Evolutionary conservation across 1,139 yeast species (phyloP).

Genomic region (Blastobotrys arbuscula): DNA sequence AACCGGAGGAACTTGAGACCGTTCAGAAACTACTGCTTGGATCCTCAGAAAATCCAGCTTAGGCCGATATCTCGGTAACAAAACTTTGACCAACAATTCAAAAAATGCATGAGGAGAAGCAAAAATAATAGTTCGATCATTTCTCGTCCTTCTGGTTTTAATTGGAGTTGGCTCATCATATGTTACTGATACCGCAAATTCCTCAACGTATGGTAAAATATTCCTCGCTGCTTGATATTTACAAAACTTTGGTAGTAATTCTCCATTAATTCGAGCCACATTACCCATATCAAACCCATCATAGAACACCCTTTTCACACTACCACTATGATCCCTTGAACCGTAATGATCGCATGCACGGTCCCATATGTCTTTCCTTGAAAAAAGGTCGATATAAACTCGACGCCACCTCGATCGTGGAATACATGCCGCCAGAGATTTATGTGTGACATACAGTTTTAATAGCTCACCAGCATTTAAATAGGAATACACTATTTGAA

Average conservation of each 20-base stretch:
- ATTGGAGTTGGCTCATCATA: slow-evolving; percentile 6
- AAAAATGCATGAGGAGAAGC: slow-evolving; percentile 5
- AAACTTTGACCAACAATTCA: slow-evolving; percentile 4
- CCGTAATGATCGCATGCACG: slow-evolving; percentile 8
- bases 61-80: slow-evolving; percentile 6
- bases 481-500: slow-evolving; percentile 6
- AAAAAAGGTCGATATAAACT: slow-evolving; percentile 8
- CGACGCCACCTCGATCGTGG: slow-evolving; percentile 6
- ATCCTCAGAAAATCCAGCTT: neutral
- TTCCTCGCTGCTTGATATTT: slow-evolving; percentile 3
- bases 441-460: slow-evolving; percentile 4
- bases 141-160: neutral
- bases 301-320: slow-evolving; percentile 1
- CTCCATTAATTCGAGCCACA: neutral
- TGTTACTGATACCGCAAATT: slow-evolving; percentile 7
- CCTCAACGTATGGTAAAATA: slow-evolving; percentile 3
- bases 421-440: slow-evolving; percentile 1
- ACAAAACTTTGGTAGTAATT: slow-evolving; percentile 5
- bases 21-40: slow-evolving; percentile 6
- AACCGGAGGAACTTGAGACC: slow-evolving; percentile 1
- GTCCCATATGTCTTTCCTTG: slow-evolving; percentile 6
- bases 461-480: slow-evolving; percentile 4
- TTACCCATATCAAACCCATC: neutral
- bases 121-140: neutral
- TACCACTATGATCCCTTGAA: slow-evolving; percentile 5